Evolutionary conservation across 2,329 filamentous ascomycete species (phyloP), one percentile per base, ranked within the genome.

Genomic region (Cladophialophora exuberans): DNA sequence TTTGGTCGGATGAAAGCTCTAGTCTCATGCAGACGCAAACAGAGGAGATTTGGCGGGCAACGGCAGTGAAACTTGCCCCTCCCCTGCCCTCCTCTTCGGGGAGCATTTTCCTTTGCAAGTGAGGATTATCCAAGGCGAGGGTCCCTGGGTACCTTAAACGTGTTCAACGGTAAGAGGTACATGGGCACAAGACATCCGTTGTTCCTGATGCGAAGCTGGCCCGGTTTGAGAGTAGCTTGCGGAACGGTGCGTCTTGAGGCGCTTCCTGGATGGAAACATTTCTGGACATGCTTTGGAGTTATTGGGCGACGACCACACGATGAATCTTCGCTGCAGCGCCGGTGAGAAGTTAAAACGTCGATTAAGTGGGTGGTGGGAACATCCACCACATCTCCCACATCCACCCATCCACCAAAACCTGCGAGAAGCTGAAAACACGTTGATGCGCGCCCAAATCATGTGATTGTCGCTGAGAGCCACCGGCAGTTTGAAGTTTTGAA

Each of bases 141-240:
- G 15, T 42, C 30, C 33, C 5, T 20, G 33, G n/a, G n/a, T n/a
- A 42, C 26, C 38, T n/a, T 42, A 23, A 18, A 39, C 46, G 46
- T 38, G 46, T 39, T 33, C 35, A 23, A 36, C n/a, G 25, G 22
- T 49, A 35, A 49, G 22, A 49, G 46, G 46, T 7, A 41, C 46
- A 49, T n/a, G 30, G 23, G 13, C 13, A 15, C 9, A n/a, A n/a
- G n/a, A n/a, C n/a, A n/a, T n/a, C n/a, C n/a, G n/a, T n/a, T 17
- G 20, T 31, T 23, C 5, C 28, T 18, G 26, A 11, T 31, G 23
- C 39, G 15, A 15, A 41, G 17, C 22, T 7, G 20, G 6, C 25
- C 33, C 39, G 11, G 22, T n/a, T 30, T 22, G 6, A 23, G 25
- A 11, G 23, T 49, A 38, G 46, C 33, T 15, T 15, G 26, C 46